Evolutionary conservation across 2,329 filamentous ascomycete species (phyloP).

Genomic region (Calonectria ilicicola): DNA sequence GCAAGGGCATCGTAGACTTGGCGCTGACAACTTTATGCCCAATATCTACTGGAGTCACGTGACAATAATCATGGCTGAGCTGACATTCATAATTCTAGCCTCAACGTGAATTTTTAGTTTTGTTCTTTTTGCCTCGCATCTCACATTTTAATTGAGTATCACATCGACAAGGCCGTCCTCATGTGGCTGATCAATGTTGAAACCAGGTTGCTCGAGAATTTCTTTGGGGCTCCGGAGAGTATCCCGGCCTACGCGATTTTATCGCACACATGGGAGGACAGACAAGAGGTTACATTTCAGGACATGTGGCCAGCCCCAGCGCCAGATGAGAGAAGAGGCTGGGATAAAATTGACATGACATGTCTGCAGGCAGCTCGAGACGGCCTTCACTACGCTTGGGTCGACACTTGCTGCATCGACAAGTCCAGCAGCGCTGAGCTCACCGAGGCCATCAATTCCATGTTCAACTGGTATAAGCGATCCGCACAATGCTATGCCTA

Average conservation of each 20-base stretch:
- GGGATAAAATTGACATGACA: neutral
- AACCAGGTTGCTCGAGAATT: neutral
- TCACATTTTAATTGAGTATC: neutral
- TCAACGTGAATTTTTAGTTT: neutral
- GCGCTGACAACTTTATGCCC: too few relatives aligned
- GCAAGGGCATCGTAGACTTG: too few relatives aligned
- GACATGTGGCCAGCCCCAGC: neutral
- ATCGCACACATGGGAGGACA: neutral
- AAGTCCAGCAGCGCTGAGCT: neutral
- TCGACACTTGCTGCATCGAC: neutral
- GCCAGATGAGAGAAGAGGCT: neutral
- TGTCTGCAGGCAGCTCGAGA: neutral
- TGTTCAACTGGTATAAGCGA: neutral
- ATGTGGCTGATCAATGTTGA: neutral
- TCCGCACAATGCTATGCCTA: neutral
- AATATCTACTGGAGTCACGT: too few relatives aligned
- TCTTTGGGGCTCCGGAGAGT: neutral
- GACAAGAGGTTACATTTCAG: neutral
- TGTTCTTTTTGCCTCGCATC: neutral
- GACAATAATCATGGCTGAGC: too few relatives aligned
- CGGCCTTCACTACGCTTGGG: neutral
- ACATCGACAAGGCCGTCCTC: neutral
- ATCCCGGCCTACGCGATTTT: neutral
- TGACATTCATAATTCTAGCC: too few relatives aligned
- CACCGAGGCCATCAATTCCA: neutral